phyloP scores from a whole-genome alignment of 2,329 filamentous ascomycete species.

The Diaporthe longicolla region DNA sequence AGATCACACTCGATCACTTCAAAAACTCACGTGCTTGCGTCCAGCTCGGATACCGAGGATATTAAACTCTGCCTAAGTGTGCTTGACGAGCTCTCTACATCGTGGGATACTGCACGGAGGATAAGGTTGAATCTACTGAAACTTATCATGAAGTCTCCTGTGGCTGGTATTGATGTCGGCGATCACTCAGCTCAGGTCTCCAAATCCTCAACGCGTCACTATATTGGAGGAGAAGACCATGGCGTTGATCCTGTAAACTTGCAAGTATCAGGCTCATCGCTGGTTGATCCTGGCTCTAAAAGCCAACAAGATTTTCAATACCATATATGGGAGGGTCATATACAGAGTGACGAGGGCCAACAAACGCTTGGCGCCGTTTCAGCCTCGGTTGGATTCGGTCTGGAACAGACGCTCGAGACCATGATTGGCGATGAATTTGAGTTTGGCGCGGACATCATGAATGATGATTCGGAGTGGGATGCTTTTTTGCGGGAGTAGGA shows the following conservation, averaged over 20 bases:
- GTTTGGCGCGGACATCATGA: neutral
- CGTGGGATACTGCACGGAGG: neutral
- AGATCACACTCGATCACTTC: neutral
- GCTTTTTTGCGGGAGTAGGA: too few species aligned
- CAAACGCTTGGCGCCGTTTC: neutral
- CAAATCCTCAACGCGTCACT: too few species aligned
- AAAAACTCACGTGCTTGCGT: neutral
- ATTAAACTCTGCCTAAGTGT: neutral
- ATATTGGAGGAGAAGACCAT: too few species aligned
- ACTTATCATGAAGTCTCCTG: neutral
- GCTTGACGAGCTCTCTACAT: neutral
- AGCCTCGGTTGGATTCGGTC: neutral
- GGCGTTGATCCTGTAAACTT: too few species aligned
- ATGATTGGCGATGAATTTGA: neutral
- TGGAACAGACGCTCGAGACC: constrained; percentile 6
- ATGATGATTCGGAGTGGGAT: neutral
- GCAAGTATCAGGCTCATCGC: too few species aligned
- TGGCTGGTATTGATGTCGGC: too few species aligned
- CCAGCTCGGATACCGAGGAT: neutral
- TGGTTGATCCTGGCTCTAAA: too few species aligned
- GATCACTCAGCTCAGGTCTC: rapidly evolving
- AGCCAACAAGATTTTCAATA: neutral
- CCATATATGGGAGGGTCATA: too few species aligned
- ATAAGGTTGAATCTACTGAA: neutral
- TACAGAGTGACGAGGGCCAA: too few species aligned